Evolutionary conservation across 441 rosid species (phyloP), one percentile per base, ranked within the genome.

Genomic region (Cnidoscolus chayamansa): DNA sequence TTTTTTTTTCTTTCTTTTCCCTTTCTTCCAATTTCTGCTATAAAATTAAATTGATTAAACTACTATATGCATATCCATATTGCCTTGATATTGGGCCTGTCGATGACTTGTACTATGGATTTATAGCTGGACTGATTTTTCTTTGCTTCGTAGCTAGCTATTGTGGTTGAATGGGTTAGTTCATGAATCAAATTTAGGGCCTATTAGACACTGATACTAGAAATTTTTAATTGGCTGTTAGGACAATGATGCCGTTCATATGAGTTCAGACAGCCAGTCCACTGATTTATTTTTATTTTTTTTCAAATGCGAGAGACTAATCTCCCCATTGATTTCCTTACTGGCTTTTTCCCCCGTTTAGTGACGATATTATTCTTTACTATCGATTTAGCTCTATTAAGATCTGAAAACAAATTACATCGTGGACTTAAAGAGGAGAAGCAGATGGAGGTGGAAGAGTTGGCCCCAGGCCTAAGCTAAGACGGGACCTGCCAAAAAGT

Each of bases 401-500:
- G 37, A 25, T n/a, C 16, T 2, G 13, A 30, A 2, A 12, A 54
- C 25, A 60, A 48, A 69, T 62, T 74, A 91, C 97, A 88, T 77
- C 55, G 76, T 53, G 92, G 89, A 71, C 86, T 83, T 15, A 25
- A 25, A 84, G 50, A 59, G 90, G 82, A 68, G 93, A 73, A 15
- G 77, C 73, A 51, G 81, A 83, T 49, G 81, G 48, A 13, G 92
- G 84, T 63, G 91, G 84, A 77, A 77, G 86, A 57, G 86, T 64
- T 71, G 90, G 85, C 60, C 85, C 81, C 40, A 88, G 81, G 25
- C 25, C 25, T 25, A 25, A 25, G 25, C 25, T 40, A 86, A 72
- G 55, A 61, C 83, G 19, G 93, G 92, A 77, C 97, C 97, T 89
- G 87, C 70, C 76, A 72, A 77, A 47, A 45, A 37, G n/a, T 63